A percentile compares a stretch with the other conserved stretches of the same genome.
phyloP scores from a whole-genome alignment of 495 filamentous ascomycete genomes.

The Penicillium mononematosum region DNA sequence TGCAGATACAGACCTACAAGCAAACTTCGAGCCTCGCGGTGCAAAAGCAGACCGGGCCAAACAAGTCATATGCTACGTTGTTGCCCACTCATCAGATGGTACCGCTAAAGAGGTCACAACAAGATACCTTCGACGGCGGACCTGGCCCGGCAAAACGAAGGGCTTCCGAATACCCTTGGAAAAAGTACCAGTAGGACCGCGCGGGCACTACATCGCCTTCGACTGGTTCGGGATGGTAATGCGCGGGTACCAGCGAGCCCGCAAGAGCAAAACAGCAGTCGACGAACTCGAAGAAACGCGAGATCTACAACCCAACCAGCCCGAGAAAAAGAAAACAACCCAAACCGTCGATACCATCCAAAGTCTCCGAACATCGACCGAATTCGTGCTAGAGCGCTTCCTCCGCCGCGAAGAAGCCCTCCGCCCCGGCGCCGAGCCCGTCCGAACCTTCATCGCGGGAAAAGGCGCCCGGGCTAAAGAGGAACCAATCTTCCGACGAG shows the following conservation, averaged over 20 bases:
- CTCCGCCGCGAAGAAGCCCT: constrained; percentile 91
- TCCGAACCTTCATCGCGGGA: constrained; percentile 69
- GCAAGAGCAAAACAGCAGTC: constrained; percentile 57
- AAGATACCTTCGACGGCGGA: constrained; percentile 80
- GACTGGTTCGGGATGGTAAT: constrained; percentile 88
- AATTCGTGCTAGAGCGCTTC: constrained; percentile 84
- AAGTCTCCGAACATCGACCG: constrained; percentile 79
- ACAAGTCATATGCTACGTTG: constrained; percentile 88
- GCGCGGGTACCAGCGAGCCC: constrained; percentile 64
- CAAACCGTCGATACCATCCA: constrained; percentile 78
- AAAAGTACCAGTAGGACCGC: constrained; percentile 72
- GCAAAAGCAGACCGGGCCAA: constrained; percentile 77
- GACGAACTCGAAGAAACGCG: constrained; percentile 77
- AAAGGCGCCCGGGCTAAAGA: constrained; percentile 66
- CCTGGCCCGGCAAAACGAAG: constrained; percentile 88
- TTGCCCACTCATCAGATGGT: constrained; percentile 80
- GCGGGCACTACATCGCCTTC: constrained; percentile 67
- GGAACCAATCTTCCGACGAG: constrained; percentile 77
- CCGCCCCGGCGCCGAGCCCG: constrained; percentile 61
- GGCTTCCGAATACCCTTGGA: constrained; percentile 73
- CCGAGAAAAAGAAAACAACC: constrained; percentile 64
- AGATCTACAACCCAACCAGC: constrained; percentile 69
- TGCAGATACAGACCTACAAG: constrained; percentile 67
- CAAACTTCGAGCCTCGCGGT: constrained; percentile 79
- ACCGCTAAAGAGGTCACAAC: constrained; percentile 95